A percentile compares a stretch with the other conserved stretches of the same genome.
These are phyloP conservation scores for Melampsora medusae DNA, from an alignment of 1,284 basidiomycete genomes.

Conservation along the genomic window DNA sequence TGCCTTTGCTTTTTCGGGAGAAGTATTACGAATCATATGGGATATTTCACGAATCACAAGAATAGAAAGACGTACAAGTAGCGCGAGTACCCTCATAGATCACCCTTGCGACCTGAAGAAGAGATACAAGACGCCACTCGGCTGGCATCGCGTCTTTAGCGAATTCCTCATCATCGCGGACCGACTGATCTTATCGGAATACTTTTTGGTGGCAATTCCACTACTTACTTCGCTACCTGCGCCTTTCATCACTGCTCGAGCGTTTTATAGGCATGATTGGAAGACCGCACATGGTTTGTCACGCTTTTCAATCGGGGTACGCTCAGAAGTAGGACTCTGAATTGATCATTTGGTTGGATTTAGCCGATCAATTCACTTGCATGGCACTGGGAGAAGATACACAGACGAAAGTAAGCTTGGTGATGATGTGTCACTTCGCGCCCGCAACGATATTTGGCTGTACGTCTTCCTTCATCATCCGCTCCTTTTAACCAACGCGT, in stretches of 20 bases:
- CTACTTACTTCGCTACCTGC: constrained; percentile 4
- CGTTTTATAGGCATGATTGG: background rate
- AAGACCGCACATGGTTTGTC: constrained; percentile 15
- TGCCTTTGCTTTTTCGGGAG: constrained; percentile 7
- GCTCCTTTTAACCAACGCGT: background rate
- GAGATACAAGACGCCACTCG: background rate
- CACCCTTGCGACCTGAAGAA: background rate
- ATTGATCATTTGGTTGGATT: background rate
- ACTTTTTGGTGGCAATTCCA: background rate
- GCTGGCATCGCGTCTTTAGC: background rate
- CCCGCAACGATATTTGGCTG: background rate
- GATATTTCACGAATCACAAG: background rate
- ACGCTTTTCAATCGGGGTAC: background rate
- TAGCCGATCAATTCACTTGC: constrained; percentile 10
- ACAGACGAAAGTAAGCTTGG: background rate
- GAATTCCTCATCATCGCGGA: background rate
- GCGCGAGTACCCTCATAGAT: constrained; percentile 7
- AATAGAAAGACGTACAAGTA: background rate
- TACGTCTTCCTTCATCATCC: background rate
- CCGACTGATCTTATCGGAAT: background rate
- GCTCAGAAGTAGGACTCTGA: background rate
- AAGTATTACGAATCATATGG: background rate
- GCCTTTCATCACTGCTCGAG: constrained; percentile 8
- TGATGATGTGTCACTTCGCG: constrained; percentile 9
- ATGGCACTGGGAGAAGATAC: background rate